phyloP scores from a whole-genome alignment of 768 basidiomycete species.

The Sarcomyxa edulis region DNA sequence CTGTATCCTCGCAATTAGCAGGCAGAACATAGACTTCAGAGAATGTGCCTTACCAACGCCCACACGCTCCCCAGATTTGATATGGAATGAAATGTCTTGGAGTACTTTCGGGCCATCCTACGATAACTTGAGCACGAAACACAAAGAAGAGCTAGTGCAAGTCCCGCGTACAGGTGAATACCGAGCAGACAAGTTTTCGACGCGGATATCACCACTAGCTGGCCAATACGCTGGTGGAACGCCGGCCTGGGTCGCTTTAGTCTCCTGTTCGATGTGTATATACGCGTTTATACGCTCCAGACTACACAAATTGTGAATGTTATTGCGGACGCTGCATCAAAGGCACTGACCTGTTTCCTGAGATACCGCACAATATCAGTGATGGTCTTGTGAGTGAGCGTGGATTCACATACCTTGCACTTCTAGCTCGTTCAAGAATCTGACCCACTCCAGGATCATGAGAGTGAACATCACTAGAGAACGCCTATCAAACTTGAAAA shows the following conservation, averaged over 20 bases:
- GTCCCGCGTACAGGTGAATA: too few species aligned
- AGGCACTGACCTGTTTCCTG: constrained; percentile 13
- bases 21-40: too few species aligned
- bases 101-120: constrained; percentile 38
- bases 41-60: too few species aligned
- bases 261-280: constrained; percentile 40
- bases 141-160: not conserved
- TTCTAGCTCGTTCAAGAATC: constrained; percentile 25
- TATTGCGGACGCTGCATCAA: not conserved
- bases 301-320: constrained; percentile 15
- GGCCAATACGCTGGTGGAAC: constrained; percentile 59
- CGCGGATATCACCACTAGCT: constrained; percentile 42
- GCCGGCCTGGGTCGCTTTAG: constrained; percentile 24
- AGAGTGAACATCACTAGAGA: constrained; percentile 39
- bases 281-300: constrained; percentile 57
- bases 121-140: too few species aligned
- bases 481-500: constrained; percentile 9
- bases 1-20: too few species aligned
- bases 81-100: constrained; percentile 42
- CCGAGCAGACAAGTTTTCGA: constrained; percentile 46
- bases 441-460: constrained; percentile 35
- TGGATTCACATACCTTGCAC: constrained; percentile 17
- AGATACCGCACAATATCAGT: constrained; percentile 8
- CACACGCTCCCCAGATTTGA: constrained; percentile 53
- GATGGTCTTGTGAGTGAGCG: constrained; percentile 8